phyloP scores from a whole-genome alignment of 2,329 filamentous ascomycete genomes.

The Ophiocordyceps sinensis region DNA sequence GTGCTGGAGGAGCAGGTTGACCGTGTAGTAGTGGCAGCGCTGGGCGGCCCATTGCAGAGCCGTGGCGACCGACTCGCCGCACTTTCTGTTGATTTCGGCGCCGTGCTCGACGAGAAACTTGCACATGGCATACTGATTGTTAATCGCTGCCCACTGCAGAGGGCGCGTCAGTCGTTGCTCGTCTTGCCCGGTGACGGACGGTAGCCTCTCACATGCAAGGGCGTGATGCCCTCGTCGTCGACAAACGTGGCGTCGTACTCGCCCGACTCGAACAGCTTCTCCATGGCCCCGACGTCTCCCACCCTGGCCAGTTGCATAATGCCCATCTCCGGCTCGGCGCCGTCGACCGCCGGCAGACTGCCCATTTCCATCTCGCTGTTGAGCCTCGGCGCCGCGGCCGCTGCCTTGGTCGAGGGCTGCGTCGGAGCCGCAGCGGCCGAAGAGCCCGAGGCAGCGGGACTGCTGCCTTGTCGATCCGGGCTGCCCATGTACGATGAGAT shows the following conservation, averaged over 20 bases:
- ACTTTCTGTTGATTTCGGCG: slow-evolving; percentile 87
- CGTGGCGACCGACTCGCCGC: slow-evolving; percentile 87
- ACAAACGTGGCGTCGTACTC: slow-evolving; percentile 70
- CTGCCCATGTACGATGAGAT: slow-evolving; percentile 24
- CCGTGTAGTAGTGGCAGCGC: slow-evolving; percentile 90
- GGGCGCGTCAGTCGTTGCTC: neutral
- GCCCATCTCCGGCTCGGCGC: slow-evolving; percentile 43
- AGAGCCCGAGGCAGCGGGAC: slow-evolving; percentile 22
- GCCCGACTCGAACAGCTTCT: slow-evolving; percentile 74
- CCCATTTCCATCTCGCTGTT: slow-evolving; percentile 44
- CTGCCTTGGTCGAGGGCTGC: slow-evolving; percentile 40
- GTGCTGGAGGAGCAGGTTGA: slow-evolving; percentile 79
- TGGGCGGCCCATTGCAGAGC: slow-evolving; percentile 96
- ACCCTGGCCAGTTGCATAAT: slow-evolving; percentile 90
- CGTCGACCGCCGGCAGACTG: slow-evolving; percentile 25
- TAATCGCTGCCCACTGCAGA: slow-evolving; percentile 88
- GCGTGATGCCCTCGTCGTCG: slow-evolving; percentile 89
- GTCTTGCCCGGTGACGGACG: neutral
- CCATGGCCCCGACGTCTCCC: slow-evolving; percentile 74
- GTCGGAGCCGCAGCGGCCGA: slow-evolving; percentile 18
- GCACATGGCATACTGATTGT: slow-evolving; percentile 96
- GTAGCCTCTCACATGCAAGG: slow-evolving; percentile 60
- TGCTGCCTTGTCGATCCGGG: slow-evolving; percentile 19
- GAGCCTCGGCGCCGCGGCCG: slow-evolving; percentile 38
- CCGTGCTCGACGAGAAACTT: slow-evolving; percentile 77